A percentile compares a stretch with the other conserved stretches of the same genome.
These are phyloP conservation scores for Capsicum pubescens DNA, from an alignment of 257 asterid species.

Conservation along the genomic window DNA sequence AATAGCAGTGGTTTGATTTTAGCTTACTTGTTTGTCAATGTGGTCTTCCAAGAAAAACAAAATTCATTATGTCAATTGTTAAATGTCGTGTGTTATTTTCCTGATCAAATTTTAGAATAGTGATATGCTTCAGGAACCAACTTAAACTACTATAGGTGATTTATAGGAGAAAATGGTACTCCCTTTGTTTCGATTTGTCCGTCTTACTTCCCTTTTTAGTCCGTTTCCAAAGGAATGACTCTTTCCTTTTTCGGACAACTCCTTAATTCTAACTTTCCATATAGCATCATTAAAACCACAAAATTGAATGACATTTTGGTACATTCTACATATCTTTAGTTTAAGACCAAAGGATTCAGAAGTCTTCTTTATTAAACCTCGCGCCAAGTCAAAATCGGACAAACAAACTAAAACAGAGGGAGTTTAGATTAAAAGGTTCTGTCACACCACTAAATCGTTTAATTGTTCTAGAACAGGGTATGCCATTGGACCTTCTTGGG, in stretches of 20 bases:
- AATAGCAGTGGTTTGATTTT: neutral
- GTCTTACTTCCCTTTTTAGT: too few relatives aligned
- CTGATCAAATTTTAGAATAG: neutral
- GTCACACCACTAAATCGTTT: neutral
- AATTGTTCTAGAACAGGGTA: slow-evolving; percentile 8
- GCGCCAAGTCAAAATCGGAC: too few relatives aligned
- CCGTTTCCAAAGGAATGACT: too few relatives aligned
- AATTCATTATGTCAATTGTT: neutral
- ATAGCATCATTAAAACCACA: too few relatives aligned
- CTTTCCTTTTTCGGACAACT: too few relatives aligned
- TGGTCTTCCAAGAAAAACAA: neutral
- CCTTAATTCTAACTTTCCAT: too few relatives aligned
- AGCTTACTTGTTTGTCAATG: neutral
- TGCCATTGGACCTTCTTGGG: neutral
- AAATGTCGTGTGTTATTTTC: slow-evolving; percentile 18
- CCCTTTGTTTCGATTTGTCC: neutral
- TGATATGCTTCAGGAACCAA: neutral
- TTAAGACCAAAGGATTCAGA: too few relatives aligned
- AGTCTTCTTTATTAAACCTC: too few relatives aligned
- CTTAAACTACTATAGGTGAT: slow-evolving; percentile 9
- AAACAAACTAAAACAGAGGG: neutral
- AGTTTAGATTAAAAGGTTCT: neutral
- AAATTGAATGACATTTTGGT: too few relatives aligned
- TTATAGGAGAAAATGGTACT: slow-evolving; percentile 15
- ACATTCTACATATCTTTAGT: too few relatives aligned